Conservation (phyloP, 1,139 yeast species). For the Magnusiomyces magnusii region DNA sequence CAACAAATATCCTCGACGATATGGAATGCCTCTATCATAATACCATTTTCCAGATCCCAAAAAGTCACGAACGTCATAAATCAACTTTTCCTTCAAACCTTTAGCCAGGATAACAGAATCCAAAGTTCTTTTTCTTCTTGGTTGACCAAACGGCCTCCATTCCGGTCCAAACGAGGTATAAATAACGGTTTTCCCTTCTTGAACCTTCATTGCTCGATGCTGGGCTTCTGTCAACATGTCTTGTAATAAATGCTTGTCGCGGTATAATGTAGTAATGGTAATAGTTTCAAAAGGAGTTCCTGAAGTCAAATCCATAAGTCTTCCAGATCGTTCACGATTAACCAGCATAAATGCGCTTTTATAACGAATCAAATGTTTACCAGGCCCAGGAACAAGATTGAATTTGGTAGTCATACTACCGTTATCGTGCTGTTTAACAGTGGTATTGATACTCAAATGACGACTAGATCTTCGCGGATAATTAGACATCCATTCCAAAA, state of each 20-base stretch:
- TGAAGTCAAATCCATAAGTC: slow-evolving; percentile 77
- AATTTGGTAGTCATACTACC: slow-evolving; percentile 86
- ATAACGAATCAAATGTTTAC: slow-evolving; percentile 80
- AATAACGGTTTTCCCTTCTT: slow-evolving; percentile 90
- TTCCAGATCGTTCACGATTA: slow-evolving; percentile 83
- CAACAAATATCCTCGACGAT: slow-evolving; percentile 85
- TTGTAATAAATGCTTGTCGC: slow-evolving; percentile 65
- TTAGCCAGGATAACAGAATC: slow-evolving; percentile 81
- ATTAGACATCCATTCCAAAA: slow-evolving; percentile 92
- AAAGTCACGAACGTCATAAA: slow-evolving; percentile 73
- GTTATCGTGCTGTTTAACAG: slow-evolving; percentile 81
- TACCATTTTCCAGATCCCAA: slow-evolving; percentile 82
- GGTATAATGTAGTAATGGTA: slow-evolving; percentile 78
- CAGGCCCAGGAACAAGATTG: slow-evolving; percentile 96
- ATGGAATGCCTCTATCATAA: slow-evolving; percentile 92
- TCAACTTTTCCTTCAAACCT: slow-evolving; percentile 58
- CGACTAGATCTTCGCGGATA: slow-evolving; percentile 60
- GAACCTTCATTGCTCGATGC: slow-evolving; percentile 65
- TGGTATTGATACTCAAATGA: slow-evolving; percentile 86
- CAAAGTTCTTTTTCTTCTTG: slow-evolving; percentile 75
- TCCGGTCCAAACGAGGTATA: slow-evolving; percentile 97
- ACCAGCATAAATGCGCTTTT: slow-evolving; percentile 85
- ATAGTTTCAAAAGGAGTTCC: slow-evolving; percentile 97
- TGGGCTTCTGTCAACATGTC: slow-evolving; percentile 83
- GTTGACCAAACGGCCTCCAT: slow-evolving; percentile 98